Evolutionary conservation across 169 alveolate genomes (phyloP), one percentile per base, ranked within the genome.

Genomic region (Plasmodium ovale): DNA sequence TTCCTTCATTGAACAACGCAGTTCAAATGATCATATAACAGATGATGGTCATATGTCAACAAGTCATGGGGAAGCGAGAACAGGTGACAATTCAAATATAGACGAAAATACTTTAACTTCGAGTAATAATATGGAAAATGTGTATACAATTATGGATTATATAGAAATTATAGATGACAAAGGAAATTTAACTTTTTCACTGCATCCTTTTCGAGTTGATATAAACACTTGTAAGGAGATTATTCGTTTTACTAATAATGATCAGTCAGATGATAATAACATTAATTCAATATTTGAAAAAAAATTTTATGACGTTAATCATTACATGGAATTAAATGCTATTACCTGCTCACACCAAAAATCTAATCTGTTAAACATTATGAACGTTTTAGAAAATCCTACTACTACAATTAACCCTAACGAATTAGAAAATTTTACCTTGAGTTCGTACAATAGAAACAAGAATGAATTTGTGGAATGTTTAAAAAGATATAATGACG

Each of bases 211-310:
- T 35, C 49, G 49, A 47, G 84, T 70, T 19, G 47, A 70, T 21
- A 44, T 70, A 5, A n/a, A 70, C 35, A 19, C 68, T 27, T 70
- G 67, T 47, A 49, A 35, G 16, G 84, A 70, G 49, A 49, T 70
- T 44, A 21, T 70, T 49, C 53, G 16, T 70, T 49, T 9, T 70
- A 70, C 39, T 31, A 64, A 64, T 12, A n/a, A 23, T 35, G 5
- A 64, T 5, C 51, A 5, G 9, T 39, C 9, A 39, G 25, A 1
- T 25, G 44, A 25, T 19, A 12, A 25, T 25, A 60, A 60, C 10
- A 29, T 39, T 25, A 47, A 23, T n/a, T 0, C 19, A 31, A 33
- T 3, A 35, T 14, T 31, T 16, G 72, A 64, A 31, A 14, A 21
- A 35, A 64, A 10, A 47, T 6, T 64, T 33, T 1, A 29, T 16